These are phyloP conservation scores for Aspergillus kassunensis DNA, from an alignment of 495 filamentous ascomycete species.

Conservation along the genomic window DNA sequence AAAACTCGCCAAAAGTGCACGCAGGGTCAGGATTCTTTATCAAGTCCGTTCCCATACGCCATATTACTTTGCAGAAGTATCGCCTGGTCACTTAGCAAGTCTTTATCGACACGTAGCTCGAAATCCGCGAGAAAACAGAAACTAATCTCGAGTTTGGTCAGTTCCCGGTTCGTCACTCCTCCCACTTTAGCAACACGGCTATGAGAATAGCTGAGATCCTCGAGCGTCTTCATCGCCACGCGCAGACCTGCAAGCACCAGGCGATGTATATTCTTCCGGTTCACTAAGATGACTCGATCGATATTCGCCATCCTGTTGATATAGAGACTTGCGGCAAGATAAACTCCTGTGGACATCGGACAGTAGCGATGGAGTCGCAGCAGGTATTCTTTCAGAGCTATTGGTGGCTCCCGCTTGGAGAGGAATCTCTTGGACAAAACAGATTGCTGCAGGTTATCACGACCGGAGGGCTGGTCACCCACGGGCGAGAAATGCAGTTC, in stretches of 20 bases:
- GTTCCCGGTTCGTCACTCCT: conserved; percentile 74
- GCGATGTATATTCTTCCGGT: conserved; percentile 79
- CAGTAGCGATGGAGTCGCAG: conserved; percentile 83
- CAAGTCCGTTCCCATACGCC: not conserved
- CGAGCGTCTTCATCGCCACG: conserved; percentile 88
- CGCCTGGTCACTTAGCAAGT: conserved; percentile 51
- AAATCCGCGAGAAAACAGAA: conserved; percentile 85
- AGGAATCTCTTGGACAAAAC: conserved; percentile 89
- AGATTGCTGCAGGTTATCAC: conserved; percentile 63
- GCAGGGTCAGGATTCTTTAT: not conserved
- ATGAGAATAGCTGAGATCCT: conserved; percentile 85
- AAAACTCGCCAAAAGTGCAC: not conserved
- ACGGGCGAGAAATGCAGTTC: conserved; percentile 29
- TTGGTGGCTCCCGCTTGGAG: conserved; percentile 76
- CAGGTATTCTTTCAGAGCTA: conserved; percentile 80
- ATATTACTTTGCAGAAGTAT: conserved; percentile 17
- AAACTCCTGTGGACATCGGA: conserved; percentile 93
- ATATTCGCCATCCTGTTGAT: conserved; percentile 73
- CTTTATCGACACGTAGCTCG: conserved; percentile 66
- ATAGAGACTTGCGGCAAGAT: conserved; percentile 89
- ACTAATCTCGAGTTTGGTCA: conserved; percentile 81
- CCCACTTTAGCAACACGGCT: conserved; percentile 81
- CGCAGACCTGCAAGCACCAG: conserved; percentile 78
- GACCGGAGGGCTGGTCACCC: conserved; percentile 32
- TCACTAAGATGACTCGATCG: conserved; percentile 70